phyloP scores from a whole-genome alignment of 129 eudicot species.

The Pseudognaphalium luteoalbum region DNA sequence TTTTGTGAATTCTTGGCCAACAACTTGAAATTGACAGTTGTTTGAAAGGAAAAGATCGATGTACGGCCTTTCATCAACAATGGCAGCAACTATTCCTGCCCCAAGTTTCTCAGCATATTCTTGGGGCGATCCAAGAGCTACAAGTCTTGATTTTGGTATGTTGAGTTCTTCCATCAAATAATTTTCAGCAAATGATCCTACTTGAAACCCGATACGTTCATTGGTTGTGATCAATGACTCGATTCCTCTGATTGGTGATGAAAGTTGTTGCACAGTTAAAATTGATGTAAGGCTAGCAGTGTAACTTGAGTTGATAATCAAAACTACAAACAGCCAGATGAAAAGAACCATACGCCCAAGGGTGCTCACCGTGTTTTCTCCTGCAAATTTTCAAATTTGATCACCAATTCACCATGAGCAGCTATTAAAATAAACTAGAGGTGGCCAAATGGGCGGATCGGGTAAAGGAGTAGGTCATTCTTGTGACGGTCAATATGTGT shows the following conservation, averaged over 20 bases:
- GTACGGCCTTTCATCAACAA: slow-evolving; percentile 84
- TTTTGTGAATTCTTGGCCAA: slow-evolving; percentile 78
- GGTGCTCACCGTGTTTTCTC: slow-evolving; percentile 90
- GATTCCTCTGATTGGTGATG: slow-evolving; percentile 75
- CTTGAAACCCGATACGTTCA: slow-evolving; percentile 72
- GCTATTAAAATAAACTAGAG: neutral
- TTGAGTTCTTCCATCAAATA: slow-evolving; percentile 71
- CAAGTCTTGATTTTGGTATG: slow-evolving; percentile 69
- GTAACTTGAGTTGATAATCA: slow-evolving; percentile 86
- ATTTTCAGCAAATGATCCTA: slow-evolving; percentile 80
- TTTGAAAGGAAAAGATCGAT: slow-evolving; percentile 67
- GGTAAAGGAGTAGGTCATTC: neutral
- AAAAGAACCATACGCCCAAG: slow-evolving; percentile 86
- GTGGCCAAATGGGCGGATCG: neutral
- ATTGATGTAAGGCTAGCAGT: slow-evolving; percentile 97
- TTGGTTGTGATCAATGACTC: slow-evolving; percentile 57
- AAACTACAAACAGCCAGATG: slow-evolving; percentile 85
- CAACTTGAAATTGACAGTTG: slow-evolving; percentile 62
- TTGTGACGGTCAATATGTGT: too few relatives aligned
- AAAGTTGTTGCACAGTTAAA: slow-evolving; percentile 83
- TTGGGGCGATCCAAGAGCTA: slow-evolving; percentile 75
- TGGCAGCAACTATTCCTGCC: slow-evolving; percentile 70
- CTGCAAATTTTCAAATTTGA: slow-evolving; percentile 42
- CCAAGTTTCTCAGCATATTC: slow-evolving; percentile 72
- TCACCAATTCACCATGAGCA: neutral